Evolutionary conservation across 73 alveolate genomes (phyloP).

Genomic region (Paramecium primaurelia): DNA sequence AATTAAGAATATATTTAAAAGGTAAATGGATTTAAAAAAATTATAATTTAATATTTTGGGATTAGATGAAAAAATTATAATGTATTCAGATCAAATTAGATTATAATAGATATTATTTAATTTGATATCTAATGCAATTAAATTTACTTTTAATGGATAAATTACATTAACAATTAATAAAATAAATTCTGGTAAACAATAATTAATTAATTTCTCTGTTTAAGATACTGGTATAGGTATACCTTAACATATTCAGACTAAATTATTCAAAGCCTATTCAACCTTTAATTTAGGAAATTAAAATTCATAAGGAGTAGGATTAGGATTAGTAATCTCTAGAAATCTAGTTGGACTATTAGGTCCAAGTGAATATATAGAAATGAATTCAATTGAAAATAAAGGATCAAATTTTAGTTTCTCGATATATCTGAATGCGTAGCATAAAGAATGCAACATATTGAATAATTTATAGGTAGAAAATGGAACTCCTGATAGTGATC

Average conservation of each 20-base stretch:
- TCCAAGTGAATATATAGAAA: slow-evolving; percentile 37
- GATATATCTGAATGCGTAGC: not conserved
- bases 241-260: not conserved
- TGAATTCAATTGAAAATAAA: not conserved
- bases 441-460: not conserved
- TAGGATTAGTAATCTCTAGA: slow-evolving; percentile 51
- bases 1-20: not conserved
- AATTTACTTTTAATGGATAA: slow-evolving; percentile 6
- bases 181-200: not conserved
- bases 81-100: not conserved
- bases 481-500: not conserved
- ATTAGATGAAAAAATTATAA: not conserved
- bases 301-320: slow-evolving; percentile 56
- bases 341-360: slow-evolving; percentile 41
- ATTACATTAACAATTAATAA: not conserved
- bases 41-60: not conserved
- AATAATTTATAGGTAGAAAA: not conserved
- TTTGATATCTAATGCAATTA: not conserved
- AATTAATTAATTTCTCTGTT: not conserved
- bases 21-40: not conserved
- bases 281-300: slow-evolving; percentile 36
- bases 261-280: slow-evolving; percentile 44
- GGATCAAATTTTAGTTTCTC: slow-evolving; percentile 50
- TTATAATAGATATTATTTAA: not conserved
- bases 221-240: slow-evolving; percentile 63